Evolutionary conservation across 2,329 filamentous ascomycete species (phyloP), one percentile per base, ranked within the genome.

Genomic region (Colletotrichum sp.): DNA sequence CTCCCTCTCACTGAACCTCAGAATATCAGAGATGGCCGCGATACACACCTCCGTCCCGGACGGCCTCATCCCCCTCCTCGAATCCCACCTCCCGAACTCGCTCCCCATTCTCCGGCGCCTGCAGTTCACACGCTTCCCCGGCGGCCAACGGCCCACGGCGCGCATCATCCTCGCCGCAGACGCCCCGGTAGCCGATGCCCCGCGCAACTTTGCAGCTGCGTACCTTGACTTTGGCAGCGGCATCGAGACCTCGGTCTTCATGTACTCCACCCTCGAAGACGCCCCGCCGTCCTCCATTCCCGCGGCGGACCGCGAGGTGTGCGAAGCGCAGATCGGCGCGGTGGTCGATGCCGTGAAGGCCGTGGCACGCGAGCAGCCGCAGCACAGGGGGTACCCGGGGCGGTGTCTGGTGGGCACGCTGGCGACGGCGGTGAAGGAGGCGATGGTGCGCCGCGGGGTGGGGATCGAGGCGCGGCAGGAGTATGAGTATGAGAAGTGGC

Each of bases 241-340:
- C 0, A 91, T 91, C 0, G 92, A 94, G 80, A 94, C 93, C 0
- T 90, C 94, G 77, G 84, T 92, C 34, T 94, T 91, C 89, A 79
- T 94, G 2, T 94, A 92, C 81, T 88, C 86, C 2, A 89, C 88
- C 0, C 80, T 90, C 4, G 89, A 92, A 75, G 82, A 76, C 2
- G 55, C 77, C 28, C 4, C 39, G 5, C 69, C 72, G 3, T 18
- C 52, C 2, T 59, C 77, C 28, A 3, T 39, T 5, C 66, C 72
- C 6, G 70, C 72, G 0, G 78, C 78, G 0, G 79, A 79, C n/a
- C 76, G 78, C 6, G 71, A 77, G 6, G 14, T 79, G 1, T 84
- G 84, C 61, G 81, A 84, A 26, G 69, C 75, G 18, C 86, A 88
- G 65, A 76, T 88, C 10, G 70, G 82, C 2, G 76, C 74, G 4